These are phyloP conservation scores for Canariomyces notabilis DNA, from an alignment of 2,329 filamentous ascomycete genomes.

Conservation along the genomic window DNA sequence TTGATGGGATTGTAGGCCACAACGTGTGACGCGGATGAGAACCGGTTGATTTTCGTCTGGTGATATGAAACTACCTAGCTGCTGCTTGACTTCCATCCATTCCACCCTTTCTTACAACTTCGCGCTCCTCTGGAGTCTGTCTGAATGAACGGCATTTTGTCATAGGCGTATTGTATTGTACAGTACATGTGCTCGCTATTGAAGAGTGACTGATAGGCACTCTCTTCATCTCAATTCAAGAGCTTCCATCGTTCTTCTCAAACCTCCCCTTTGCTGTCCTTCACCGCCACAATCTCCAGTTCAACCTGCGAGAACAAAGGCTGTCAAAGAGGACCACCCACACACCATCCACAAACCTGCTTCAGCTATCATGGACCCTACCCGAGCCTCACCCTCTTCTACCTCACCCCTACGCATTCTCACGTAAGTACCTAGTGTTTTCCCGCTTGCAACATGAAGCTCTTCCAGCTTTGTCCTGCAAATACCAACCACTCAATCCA, in stretches of 20 bases:
- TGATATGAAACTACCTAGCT: too few species aligned
- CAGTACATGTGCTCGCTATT: neutral
- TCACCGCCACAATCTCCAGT: neutral
- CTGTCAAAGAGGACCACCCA: neutral
- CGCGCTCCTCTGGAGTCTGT: too few species aligned
- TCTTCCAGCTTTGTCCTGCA: neutral
- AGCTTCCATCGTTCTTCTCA: neutral
- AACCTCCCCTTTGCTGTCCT: neutral
- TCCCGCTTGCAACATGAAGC: neutral
- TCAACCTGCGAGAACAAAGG: neutral
- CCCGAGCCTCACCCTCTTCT: neutral
- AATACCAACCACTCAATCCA: neutral
- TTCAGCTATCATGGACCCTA: neutral
- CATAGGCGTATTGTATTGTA: neutral
- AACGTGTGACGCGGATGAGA: too few species aligned
- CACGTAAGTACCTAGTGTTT: slow-evolving; percentile 8
- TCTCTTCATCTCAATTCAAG: neutral
- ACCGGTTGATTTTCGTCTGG: too few species aligned
- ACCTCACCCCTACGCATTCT: slow-evolving; percentile 7
- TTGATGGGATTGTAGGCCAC: too few species aligned
- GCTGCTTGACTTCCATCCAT: too few species aligned
- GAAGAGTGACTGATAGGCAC: neutral
- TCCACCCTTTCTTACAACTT: too few species aligned
- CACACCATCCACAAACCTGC: neutral
- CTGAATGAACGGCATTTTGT: neutral